phyloP scores from a whole-genome alignment of 2,329 filamentous ascomycete genomes.

The Exophiala oligosperma region DNA sequence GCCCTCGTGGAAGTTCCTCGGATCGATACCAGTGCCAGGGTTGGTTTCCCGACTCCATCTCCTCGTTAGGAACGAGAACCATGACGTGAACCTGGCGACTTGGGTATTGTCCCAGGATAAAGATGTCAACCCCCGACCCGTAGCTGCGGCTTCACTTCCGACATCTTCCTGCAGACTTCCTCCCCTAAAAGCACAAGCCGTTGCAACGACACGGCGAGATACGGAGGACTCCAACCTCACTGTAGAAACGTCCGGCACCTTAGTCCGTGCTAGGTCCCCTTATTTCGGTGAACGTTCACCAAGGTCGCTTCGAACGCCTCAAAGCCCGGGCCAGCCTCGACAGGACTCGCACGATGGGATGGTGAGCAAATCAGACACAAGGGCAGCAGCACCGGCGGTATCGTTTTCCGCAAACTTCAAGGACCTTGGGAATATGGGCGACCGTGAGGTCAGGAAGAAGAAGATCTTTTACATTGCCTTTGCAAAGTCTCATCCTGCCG shows the following conservation, averaged over 20 bases:
- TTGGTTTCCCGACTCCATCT: constrained; percentile 16
- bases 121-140: background rate
- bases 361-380: background rate
- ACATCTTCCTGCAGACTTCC: background rate
- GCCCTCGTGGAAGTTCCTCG: constrained; percentile 12
- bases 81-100: background rate
- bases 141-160: background rate
- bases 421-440: background rate
- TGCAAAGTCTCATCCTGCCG: constrained; percentile 10
- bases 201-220: too few species aligned
- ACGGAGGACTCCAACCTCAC: too few species aligned
- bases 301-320: background rate
- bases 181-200: too few species aligned
- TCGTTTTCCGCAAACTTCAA: constrained; percentile 3
- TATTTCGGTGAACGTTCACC: background rate
- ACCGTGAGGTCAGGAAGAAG: background rate
- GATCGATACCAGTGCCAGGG: background rate
- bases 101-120: background rate
- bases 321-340: background rate
- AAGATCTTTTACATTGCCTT: constrained; percentile 21
- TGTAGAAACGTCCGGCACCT: too few species aligned
- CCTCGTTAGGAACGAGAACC: constrained; percentile 11
- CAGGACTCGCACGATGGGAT: background rate
- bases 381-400: background rate
- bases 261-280: too few species aligned